A percentile compares a stretch with the other conserved stretches of the same genome.
These are phyloP conservation scores for Trypanosoma avium DNA, from an alignment of 208 protist species.

Conservation along the genomic window DNA sequence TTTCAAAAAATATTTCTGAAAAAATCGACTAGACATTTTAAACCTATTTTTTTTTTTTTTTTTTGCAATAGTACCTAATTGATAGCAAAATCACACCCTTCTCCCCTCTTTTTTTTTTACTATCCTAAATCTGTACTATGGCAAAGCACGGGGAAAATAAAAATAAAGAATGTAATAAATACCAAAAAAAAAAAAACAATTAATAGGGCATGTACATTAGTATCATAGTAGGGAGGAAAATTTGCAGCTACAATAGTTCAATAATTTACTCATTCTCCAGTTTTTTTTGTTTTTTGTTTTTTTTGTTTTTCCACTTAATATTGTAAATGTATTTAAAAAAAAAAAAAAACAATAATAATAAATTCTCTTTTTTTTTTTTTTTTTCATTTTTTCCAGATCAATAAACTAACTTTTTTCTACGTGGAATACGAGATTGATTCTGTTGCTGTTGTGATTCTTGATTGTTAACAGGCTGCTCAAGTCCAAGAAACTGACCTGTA, in stretches of 20 bases:
- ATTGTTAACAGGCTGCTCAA: constrained; percentile 25
- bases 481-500: constrained; percentile 63
- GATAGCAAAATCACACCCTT: not conserved
- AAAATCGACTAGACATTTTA: constrained; percentile 77
- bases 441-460: constrained; percentile 4
- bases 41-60: no score
- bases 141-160: constrained; percentile 1
- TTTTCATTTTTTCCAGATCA: not conserved
- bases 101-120: no score
- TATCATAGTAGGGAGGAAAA: no score
- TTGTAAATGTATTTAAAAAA: not conserved
- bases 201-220: no score
- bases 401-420: constrained; percentile 35
- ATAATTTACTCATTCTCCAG: no score
- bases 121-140: no score
- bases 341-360: not conserved
- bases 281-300: no score
- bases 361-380: no score
- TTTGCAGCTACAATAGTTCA: no score
- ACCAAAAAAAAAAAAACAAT: no score
- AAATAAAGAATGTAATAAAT: constrained; percentile 1
- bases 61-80: no score
- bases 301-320: no score
- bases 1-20: constrained; percentile 74
- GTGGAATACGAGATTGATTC: constrained; percentile 32